Percentiles rank a stretch among this genome's conserved stretches.
These are phyloP conservation scores for Saccharomyces mikatae DNA, from an alignment of 805 yeast species.

Conservation along the genomic window DNA sequence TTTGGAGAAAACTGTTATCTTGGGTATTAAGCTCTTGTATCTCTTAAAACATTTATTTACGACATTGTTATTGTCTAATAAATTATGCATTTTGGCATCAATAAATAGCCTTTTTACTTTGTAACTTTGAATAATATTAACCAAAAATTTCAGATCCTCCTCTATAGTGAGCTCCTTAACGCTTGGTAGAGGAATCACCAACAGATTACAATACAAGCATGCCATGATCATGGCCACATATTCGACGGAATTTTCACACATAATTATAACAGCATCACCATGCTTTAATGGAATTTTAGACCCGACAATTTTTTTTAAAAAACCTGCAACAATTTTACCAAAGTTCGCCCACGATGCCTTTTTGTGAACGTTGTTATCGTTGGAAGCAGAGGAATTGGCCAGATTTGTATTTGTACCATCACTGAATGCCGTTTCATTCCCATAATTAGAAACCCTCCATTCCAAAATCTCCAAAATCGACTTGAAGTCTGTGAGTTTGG, in stretches of 20 bases:
- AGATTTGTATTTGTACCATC: conserved; percentile 30
- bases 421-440: conserved; percentile 73
- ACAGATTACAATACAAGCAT: conserved; percentile 65
- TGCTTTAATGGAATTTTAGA: conserved; percentile 51
- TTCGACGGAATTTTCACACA: conserved; percentile 85
- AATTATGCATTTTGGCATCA: conserved; percentile 35
- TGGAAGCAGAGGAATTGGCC: conserved; percentile 18
- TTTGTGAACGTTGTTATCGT: conserved; percentile 40
- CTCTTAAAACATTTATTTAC: conserved; percentile 21
- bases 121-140: conserved; percentile 60
- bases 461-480: conserved; percentile 67
- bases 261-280: conserved; percentile 68
- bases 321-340: conserved; percentile 67
- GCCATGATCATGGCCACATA: conserved; percentile 78
- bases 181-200: conserved; percentile 64
- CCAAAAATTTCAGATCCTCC: conserved; percentile 66
- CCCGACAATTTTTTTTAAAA: conserved; percentile 61
- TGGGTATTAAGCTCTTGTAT: conserved; percentile 21
- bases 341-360: conserved; percentile 73
- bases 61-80: conserved; percentile 19
- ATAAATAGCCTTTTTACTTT: conserved; percentile 65
- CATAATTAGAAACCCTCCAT: conserved; percentile 64
- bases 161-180: conserved; percentile 56
- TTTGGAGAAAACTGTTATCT: conserved; percentile 27
- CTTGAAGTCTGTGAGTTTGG: conserved; percentile 64